These are phyloP conservation scores for Nitzschia sp. DNA, from an alignment of 108 stramenopile species.

Conservation along the genomic window DNA sequence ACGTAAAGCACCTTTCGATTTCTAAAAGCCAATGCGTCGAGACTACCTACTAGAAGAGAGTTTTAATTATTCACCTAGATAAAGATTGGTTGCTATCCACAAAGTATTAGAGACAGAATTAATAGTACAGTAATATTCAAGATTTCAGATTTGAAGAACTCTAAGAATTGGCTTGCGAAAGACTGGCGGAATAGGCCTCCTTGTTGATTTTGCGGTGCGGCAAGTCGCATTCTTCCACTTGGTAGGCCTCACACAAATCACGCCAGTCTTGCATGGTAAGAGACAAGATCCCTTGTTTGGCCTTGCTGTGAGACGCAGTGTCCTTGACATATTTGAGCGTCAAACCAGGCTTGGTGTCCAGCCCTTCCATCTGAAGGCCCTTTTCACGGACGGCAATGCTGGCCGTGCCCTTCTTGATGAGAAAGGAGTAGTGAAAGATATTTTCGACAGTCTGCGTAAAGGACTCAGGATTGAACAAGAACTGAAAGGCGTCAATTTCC, in stretches of 20 bases:
- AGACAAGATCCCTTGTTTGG: constrained; percentile 64
- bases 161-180: constrained; percentile 1
- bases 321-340: constrained; percentile 14
- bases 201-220: constrained; percentile 52
- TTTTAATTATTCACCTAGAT: too few species aligned
- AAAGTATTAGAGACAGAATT: too few species aligned
- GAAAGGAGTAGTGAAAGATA: constrained; percentile 80
- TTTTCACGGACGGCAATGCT: constrained; percentile 8
- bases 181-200: constrained; percentile 4
- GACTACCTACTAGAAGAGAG: too few species aligned
- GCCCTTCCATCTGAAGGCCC: constrained; percentile 3
- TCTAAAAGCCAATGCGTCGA: too few species aligned
- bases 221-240: constrained; percentile 59
- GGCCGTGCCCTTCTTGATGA: constrained; percentile 69
- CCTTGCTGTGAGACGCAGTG: background rate
- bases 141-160: too few species aligned
- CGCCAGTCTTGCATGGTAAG: constrained; percentile 81
- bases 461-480: constrained; percentile 79
- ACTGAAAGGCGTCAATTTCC: constrained; percentile 53
- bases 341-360: constrained; percentile 19
- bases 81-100: too few species aligned
- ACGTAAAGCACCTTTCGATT: too few species aligned
- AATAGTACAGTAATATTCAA: too few species aligned
- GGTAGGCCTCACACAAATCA: constrained; percentile 60
- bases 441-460: constrained; percentile 93